Conservation (phyloP, 129 eudicot genomes). For the Chrysanthemum seticuspe region DNA sequence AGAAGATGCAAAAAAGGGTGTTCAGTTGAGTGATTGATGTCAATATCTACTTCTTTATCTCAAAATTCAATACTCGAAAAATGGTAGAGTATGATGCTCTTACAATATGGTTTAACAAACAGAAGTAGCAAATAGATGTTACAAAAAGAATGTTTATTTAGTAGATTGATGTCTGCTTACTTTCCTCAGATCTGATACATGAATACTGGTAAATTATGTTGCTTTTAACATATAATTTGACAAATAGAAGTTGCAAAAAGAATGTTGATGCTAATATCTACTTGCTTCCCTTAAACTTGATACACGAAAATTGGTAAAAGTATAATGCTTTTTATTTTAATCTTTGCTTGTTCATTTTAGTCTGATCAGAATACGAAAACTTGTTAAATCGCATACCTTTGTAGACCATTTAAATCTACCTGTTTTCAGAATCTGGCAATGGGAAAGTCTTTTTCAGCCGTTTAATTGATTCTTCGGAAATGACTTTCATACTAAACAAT, state of each 20-base stretch:
- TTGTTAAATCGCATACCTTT: slow-evolving; percentile 30
- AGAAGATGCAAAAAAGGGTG: neutral
- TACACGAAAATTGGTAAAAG: slow-evolving; percentile 11
- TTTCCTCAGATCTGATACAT: too few species aligned
- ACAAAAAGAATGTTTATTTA: too few species aligned
- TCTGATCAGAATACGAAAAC: neutral
- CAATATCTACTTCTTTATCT: slow-evolving; percentile 10
- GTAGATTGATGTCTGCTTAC: too few species aligned
- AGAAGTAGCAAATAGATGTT: too few species aligned
- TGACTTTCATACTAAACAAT: slow-evolving; percentile 34
- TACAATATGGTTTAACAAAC: neutral
- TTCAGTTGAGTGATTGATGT: slow-evolving; percentile 12
- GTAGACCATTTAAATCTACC: slow-evolving; percentile 26
- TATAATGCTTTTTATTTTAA: neutral
- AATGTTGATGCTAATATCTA: slow-evolving; percentile 13
- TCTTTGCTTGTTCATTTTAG: neutral
- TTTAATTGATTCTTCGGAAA: slow-evolving; percentile 41
- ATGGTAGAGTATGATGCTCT: neutral
- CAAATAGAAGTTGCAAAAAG: too few species aligned
- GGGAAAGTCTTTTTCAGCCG: slow-evolving; percentile 61
- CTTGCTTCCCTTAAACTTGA: neutral
- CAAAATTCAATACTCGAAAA: neutral
- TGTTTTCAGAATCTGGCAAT: slow-evolving; percentile 12
- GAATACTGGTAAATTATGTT: too few species aligned
- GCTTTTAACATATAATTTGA: too few species aligned